Evolutionary conservation across 805 yeast genomes (phyloP).

Genomic region (Wickerhamiella cacticola): DNA sequence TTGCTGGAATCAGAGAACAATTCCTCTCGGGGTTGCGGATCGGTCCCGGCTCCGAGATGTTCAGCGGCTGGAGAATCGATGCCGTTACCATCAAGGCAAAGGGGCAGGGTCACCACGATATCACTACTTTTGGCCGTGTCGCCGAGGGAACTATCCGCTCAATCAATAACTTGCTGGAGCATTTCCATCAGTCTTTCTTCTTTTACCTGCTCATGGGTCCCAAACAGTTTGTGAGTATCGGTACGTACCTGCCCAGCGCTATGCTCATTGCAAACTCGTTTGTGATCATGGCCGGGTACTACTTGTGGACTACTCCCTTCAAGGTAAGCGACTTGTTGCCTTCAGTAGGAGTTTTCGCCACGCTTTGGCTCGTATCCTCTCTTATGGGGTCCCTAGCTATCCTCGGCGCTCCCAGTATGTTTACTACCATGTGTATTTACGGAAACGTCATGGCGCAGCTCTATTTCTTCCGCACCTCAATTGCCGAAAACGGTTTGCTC

Average conservation of each 20-base stretch:
- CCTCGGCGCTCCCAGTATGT: background rate
- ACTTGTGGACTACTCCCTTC: slow-evolving; percentile 25
- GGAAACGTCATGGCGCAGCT: slow-evolving; percentile 3
- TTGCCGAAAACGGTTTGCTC: background rate
- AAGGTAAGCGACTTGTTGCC: slow-evolving; percentile 23
- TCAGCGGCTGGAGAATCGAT: slow-evolving; percentile 93
- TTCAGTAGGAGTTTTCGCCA: slow-evolving; percentile 26
- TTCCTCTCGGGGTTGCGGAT: slow-evolving; percentile 57
- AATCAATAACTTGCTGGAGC: slow-evolving; percentile 82
- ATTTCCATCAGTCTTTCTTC: slow-evolving; percentile 94
- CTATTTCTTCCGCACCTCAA: slow-evolving; percentile 2
- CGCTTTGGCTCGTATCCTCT: slow-evolving; percentile 17
- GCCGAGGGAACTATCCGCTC: slow-evolving; percentile 80
- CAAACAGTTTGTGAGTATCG: slow-evolving; percentile 74
- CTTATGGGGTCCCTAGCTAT: slow-evolving; percentile 8
- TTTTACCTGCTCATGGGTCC: slow-evolving; percentile 78
- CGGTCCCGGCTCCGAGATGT: slow-evolving; percentile 72
- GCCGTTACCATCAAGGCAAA: slow-evolving; percentile 68
- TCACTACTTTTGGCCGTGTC: slow-evolving; percentile 84
- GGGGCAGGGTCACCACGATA: slow-evolving; percentile 54
- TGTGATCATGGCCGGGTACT: slow-evolving; percentile 50
- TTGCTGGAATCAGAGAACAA: slow-evolving; percentile 55
- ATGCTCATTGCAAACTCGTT: slow-evolving; percentile 56
- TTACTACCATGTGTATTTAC: background rate
- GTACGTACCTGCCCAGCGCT: slow-evolving; percentile 83